Base-by-base conservation (phyloP, 805 yeast genomes). In the Yarrowia deformans region DNA sequence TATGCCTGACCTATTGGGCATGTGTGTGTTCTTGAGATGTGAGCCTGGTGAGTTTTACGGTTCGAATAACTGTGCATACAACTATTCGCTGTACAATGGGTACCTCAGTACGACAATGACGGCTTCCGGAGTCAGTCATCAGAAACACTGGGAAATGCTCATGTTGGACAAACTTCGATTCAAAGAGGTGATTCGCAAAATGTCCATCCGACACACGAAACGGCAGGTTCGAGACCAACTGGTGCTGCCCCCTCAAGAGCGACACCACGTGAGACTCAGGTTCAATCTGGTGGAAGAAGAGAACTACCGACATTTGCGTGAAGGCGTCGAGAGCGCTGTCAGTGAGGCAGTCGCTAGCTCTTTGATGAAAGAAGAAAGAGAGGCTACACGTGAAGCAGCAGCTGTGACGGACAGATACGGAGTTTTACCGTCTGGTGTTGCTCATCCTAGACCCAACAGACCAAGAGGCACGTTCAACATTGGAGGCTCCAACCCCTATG, bases 251-350 rank as follows among this genome's bases (percentile, higher is more conserved):
- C 86, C 87, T 0, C 99, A 95, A 76, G 82, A 83, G 3, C 82
- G 97, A 66, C 82, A 87, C 10, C 80, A 93, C 56, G 77, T 95
- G 61, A 83, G 90, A 1, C 82, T 91, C 19, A 91, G 93, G 2
- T 90, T 95, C 76, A 87, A 90, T 3, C 87, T 91, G 0, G 85
- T 95, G 23, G 99, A 95, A 76, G 90, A 90, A 74, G 92, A 91
- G 75, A 88, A 91, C 74, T 95, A 95, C 75, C 84, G 87, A 32
- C 66, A 60, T 18, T n/a, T 60, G n/a, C 29, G 50, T 1, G 66
- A 60, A 6, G 52, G 52, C 1, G 52, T 60, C 1, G 50, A 45
- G 19, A 43, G 52, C 18, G 42, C 66, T 1, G 66, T 60, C 3
- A 45, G 52, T n/a, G 66, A 45, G 19, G 66, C 50, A 1, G 52